A percentile compares a stretch with the other conserved stretches of the same genome.
Evolutionary conservation across 2,329 filamentous ascomycete genomes (phyloP).

Genomic region (Colletotrichum sp.): DNA sequence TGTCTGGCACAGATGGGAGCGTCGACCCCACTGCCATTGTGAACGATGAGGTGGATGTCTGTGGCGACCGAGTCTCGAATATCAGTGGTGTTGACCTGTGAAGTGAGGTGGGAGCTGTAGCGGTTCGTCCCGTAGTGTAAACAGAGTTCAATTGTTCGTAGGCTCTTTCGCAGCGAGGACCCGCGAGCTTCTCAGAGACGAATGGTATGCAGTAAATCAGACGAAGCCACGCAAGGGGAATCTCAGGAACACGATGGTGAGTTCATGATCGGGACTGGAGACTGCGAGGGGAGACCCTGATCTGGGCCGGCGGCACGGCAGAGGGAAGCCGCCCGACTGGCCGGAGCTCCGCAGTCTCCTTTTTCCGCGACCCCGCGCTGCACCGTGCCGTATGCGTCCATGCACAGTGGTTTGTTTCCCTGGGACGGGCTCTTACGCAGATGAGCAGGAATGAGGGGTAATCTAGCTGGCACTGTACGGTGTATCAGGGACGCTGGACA

Average conservation of each 20-base stretch:
- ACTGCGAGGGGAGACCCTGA: conserved; percentile 8
- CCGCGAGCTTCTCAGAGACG: background rate
- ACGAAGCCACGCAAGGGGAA: background rate
- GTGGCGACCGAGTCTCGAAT: background rate
- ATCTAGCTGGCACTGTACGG: conserved; percentile 5
- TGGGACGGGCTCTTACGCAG: background rate
- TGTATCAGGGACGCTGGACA: background rate
- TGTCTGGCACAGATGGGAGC: background rate
- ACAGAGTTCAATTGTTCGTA: background rate
- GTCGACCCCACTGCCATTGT: background rate
- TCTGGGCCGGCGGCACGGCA: background rate
- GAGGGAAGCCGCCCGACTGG: conserved; percentile 4
- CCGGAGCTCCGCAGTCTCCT: conserved; percentile 4
- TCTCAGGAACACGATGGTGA: background rate
- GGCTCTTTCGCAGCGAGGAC: background rate
- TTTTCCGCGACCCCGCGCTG: conserved; percentile 17
- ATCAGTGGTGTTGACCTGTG: background rate
- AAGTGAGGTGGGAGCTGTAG: background rate
- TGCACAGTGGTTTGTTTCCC: accelerated
- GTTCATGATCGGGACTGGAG: background rate
- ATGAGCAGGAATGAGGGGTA: conserved; percentile 12
- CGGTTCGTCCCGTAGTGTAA: background rate
- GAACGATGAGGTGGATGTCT: no score
- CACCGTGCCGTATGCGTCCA: background rate
- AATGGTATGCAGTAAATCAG: background rate